Base-by-base conservation (phyloP, 129 eudicot species). In the Flaveria trinervia region DNA sequence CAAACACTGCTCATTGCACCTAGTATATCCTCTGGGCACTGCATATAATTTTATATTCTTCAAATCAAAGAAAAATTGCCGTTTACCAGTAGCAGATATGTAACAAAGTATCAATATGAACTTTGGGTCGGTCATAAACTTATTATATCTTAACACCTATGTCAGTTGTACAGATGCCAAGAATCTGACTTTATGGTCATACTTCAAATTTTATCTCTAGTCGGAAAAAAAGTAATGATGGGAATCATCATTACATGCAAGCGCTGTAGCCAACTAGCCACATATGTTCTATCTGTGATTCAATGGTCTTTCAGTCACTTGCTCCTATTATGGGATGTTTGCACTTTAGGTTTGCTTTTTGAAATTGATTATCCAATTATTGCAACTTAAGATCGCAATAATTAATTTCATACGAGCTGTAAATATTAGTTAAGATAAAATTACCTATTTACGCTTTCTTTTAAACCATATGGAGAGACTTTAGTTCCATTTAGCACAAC, bases 401-500 rank as follows among this genome's bases (percentile, higher is more conserved):
- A 16, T 36, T 8, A 66, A 26, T 65, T 16, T 13, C 33, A 9
- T 65, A 16, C 15, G 48, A 33, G 23, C 4, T 33, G 14, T n/a
- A 65, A 36, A 65, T 25, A 26, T 11, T 11, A 22, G 66, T 39
- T 23, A 60, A 57, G 26, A 25, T 16, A 60, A 60, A 26, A 26
- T 25, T 5, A 65, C 48, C 48, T 36, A 4, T 33, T 12, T 36
- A 65, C 49, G 5, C 48, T 15, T 30, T 65, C 13, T 33, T 15
- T 39, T 60, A 56, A 60, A 17, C 67, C 9, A 60, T 25, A 25
- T 1, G 4, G 70, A 66, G 71, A 66, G 51, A 66, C 30, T 66
- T 66, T 66, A n/a, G 9, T 66, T 66, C 28, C 50, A 39, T 66
- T 39, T 66, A n/a, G 41, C 51, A 17, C 33, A 65, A 65, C 70